Percentiles rank a stretch among this genome's conserved stretches.
Conservation (phyloP, 345 rosid species). For the Citrus medica region DNA sequence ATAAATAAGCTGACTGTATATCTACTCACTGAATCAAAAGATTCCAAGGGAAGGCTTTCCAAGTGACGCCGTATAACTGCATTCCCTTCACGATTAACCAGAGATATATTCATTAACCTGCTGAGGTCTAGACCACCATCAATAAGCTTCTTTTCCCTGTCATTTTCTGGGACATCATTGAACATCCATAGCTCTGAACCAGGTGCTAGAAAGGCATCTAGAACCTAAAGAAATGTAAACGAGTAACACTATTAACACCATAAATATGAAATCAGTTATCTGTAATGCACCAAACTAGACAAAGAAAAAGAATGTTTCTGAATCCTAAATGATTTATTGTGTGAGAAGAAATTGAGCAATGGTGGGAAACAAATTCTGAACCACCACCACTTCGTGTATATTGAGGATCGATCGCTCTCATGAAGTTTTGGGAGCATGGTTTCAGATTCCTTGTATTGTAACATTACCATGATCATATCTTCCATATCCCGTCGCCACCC, state of each 20-base stretch:
- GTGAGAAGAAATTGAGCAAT: constrained; percentile 8
- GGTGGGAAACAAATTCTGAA: constrained; percentile 8
- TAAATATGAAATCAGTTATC: background rate
- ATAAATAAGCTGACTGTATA: background rate
- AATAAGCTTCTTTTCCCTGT: constrained; percentile 62
- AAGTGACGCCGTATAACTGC: constrained; percentile 69
- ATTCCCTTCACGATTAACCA: constrained; percentile 68
- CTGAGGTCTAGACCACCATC: constrained; percentile 65
- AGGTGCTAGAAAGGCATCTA: constrained; percentile 67
- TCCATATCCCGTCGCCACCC: constrained; percentile 89
- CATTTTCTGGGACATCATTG: constrained; percentile 67
- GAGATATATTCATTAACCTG: constrained; percentile 53
- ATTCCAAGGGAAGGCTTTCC: constrained; percentile 75
- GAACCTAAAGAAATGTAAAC: constrained; percentile 38
- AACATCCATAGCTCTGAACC: constrained; percentile 89
- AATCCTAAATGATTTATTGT: constrained; percentile 12
- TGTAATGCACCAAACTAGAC: background rate
- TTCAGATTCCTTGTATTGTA: constrained; percentile 26
- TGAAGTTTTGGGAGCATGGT: constrained; percentile 19
- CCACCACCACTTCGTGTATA: constrained; percentile 26
- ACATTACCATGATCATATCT: constrained; percentile 75
- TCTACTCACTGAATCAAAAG: constrained; percentile 64
- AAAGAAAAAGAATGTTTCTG: background rate
- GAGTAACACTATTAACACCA: background rate
- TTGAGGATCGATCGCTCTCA: constrained; percentile 17